Evolutionary conservation across 441 rosid genomes (phyloP), one percentile per base, ranked within the genome.

Genomic region (Euphorbia corollata): DNA sequence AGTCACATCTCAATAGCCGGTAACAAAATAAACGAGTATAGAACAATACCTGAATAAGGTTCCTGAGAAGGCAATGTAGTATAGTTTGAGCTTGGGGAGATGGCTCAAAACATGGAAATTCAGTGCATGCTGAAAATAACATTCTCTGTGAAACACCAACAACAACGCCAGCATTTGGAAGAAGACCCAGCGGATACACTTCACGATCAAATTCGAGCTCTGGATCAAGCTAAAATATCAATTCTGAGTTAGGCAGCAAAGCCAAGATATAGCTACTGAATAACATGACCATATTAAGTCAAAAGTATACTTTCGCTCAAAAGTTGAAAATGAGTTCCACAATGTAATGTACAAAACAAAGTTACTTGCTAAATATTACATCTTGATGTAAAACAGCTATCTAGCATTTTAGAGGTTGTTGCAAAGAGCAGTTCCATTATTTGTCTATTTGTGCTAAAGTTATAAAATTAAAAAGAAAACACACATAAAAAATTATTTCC

Each of bases 141-240:
- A 92, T 73, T 80, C 98, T 87, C 75, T 95, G 99, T 67, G 92
- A 90, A 71, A 92, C 92, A 72, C 99, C 97, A 71, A 95, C 98
- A 77, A 92, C 97, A 41, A 91, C 91, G 48, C 99, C 99, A 45
- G 84, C 89, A 75, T 90, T 95, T 75, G 99, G 99, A 79, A 95
- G 86, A 79, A 95, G 98, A 45, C 99, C 98, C 68, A 95, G 69
- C 58, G 99, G 98, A 74, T 95, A 92, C 39, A 90, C 92, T 84
- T 95, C 99, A 45, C 96, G 92, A 72, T 95, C 99, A 81, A 95
- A 95, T 79, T 95, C 97, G 65, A 92, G 84, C 84, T 92, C 99
- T 48, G 99, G 97, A 78, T 95, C 98, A 92, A 95, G 79, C 98
- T 95, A 68, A 66, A 78, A 70, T 61, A 78, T 64, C 74, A 53